Percentiles rank a stretch among this genome's conserved stretches.
Conservation (phyloP, 805 yeast species). For the Yamadazyma kitorensis region DNA sequence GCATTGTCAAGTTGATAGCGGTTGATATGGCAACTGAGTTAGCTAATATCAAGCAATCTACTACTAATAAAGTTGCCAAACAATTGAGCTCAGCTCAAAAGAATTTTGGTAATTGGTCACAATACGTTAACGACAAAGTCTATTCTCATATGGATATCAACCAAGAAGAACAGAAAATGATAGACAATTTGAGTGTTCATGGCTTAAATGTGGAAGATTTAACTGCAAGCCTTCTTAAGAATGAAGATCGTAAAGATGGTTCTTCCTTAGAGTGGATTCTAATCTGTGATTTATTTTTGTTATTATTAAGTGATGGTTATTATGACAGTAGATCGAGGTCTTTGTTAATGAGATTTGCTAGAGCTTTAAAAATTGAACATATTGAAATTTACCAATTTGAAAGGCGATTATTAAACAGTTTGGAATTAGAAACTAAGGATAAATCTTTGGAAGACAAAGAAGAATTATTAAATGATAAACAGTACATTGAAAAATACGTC, state of each 20-base stretch:
- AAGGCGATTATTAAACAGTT: conserved; percentile 81
- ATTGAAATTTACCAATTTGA: conserved; percentile 86
- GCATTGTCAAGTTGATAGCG: conserved; percentile 70
- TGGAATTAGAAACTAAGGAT: conserved; percentile 69
- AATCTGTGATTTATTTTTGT: conserved; percentile 82
- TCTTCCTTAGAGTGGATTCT: conserved; percentile 88
- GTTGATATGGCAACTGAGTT: conserved; percentile 82
- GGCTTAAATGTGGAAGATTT: conserved; percentile 77
- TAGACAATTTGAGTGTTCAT: conserved; percentile 79
- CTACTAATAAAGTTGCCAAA: conserved; percentile 54
- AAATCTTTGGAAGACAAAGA: conserved; percentile 56
- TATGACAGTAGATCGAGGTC: conserved; percentile 90
- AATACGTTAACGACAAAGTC: conserved; percentile 63
- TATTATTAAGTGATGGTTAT: conserved; percentile 75
- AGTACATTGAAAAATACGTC: conserved; percentile 68
- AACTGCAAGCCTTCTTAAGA: conserved; percentile 47
- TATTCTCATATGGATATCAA: conserved; percentile 78
- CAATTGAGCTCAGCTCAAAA: conserved; percentile 67
- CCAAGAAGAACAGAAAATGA: conserved; percentile 81
- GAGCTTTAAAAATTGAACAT: conserved; percentile 51
- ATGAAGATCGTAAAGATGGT: conserved; percentile 4
- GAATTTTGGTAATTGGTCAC: conserved; percentile 82
- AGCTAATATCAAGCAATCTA: conserved; percentile 53
- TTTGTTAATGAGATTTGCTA: conserved; percentile 67
- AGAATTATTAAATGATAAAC: conserved; percentile 77